Evolutionary conservation across 495 filamentous ascomycete species (phyloP), one percentile per base, ranked within the genome.

Genomic region (Glutinoglossum americanum): DNA sequence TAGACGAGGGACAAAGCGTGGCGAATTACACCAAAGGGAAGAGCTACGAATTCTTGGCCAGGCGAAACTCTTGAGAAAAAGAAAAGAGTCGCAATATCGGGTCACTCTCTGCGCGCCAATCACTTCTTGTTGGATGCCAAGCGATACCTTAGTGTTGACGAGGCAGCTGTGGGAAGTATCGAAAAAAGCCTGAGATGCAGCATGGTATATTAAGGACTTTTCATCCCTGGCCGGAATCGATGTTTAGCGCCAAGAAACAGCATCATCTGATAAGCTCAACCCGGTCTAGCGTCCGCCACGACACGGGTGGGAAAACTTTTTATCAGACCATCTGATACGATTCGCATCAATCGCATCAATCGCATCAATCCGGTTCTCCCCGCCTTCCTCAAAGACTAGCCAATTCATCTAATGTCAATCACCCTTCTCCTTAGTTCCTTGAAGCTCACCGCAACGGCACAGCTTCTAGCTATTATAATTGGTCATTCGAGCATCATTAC

Each of bases 301-400:
- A 11, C 37, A 17, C 15, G 28, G 25, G 8, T 27, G 25, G 5
- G 13, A 5, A 49, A 45, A 21, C 8, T 23, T 32, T 49, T 51
- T 54, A 56, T 59, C 51, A 51, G 56, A 59, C 55, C 25, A 53
- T 53, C 49, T 53, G 49, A 53, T 53, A 53, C 49, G 25, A 17
- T 3, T 23, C 3, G 41, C 13, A 5, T 17, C 37, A 9, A 17
- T 13, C 2, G 6, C 37, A 17, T 13, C 37, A 41, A 17, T 13
- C 15, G 6, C 32, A 41, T 11, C 37, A 15, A 11, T n/a, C 37
- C 9, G 30, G 30, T 15, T 11, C 37, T 13, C 37, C 5, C 37
- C 37, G 15, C 8, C 37, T 1, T 41, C 2, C 37, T 41, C 13
- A 11, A 41, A 2, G 10, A 11, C 13, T 17, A 4, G 10, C 37